Percentiles rank a stretch among this genome's conserved stretches.
Evolutionary conservation across 345 rosid genomes (phyloP).

Genomic region (Moricandia arvensis): DNA sequence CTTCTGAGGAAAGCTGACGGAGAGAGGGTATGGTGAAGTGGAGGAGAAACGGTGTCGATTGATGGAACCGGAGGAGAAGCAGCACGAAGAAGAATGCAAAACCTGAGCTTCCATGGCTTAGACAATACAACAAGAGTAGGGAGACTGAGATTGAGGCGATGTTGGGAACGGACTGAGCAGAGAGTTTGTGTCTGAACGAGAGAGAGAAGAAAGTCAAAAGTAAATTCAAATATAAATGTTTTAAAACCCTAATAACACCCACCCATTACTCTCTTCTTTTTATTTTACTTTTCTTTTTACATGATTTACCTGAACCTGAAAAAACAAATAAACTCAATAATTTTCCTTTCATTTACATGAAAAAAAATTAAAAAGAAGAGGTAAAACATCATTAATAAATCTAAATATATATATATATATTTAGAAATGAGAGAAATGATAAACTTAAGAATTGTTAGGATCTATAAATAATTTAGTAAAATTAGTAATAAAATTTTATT

Average conservation of each 20-base stretch:
- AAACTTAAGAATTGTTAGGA: too few species aligned
- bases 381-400: not conserved
- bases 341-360: too few species aligned
- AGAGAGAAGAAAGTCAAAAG: not conserved
- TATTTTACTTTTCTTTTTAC: not conserved
- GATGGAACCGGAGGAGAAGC: slow-evolving; percentile 18
- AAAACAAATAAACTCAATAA: not conserved
- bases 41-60: slow-evolving; percentile 27
- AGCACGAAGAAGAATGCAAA: slow-evolving; percentile 32
- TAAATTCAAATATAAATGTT: not conserved
- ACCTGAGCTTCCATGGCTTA: slow-evolving; percentile 30
- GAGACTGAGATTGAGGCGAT: not conserved
- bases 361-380: too few species aligned
- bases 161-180: not conserved
- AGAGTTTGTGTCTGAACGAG: not conserved
- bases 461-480: too few species aligned
- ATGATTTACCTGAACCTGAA: not conserved
- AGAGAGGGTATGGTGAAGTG: not conserved
- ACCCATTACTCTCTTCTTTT: not conserved
- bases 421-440: not conserved
- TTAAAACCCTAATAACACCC: not conserved
- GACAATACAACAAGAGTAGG: not conserved
- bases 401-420: not conserved
- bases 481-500: too few species aligned
- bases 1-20: slow-evolving; percentile 22